These are phyloP conservation scores for Recurvomyces mirabilis DNA, from an alignment of 495 filamentous ascomycete genomes.

Conservation along the genomic window DNA sequence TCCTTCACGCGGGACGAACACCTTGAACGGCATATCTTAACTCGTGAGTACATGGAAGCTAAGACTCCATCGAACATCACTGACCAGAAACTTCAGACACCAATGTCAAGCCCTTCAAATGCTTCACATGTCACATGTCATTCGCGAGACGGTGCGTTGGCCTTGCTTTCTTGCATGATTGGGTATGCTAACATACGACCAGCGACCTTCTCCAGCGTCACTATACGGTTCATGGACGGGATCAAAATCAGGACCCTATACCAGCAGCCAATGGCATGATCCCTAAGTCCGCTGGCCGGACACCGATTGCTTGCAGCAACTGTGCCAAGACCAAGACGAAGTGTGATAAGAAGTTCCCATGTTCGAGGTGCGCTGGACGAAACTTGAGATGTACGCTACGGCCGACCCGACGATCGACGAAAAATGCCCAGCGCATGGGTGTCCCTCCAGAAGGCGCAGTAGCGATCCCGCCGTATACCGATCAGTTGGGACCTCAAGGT, in stretches of 20 bases:
- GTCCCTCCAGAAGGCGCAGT: slow-evolving; percentile 15
- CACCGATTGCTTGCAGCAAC: slow-evolving; percentile 35
- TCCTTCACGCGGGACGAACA: slow-evolving; percentile 56
- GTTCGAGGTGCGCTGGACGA: slow-evolving; percentile 46
- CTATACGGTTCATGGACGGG: slow-evolving; percentile 35
- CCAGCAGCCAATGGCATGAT: slow-evolving; percentile 32
- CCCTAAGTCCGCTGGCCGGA: slow-evolving; percentile 33
- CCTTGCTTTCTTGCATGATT: not conserved
- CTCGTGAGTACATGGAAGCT: slow-evolving; percentile 36
- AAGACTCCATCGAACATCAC: too few species aligned
- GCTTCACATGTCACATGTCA: slow-evolving; percentile 47
- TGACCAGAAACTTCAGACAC: too few species aligned
- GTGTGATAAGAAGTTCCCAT: slow-evolving; percentile 57
- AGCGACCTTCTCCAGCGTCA: slow-evolving; percentile 53
- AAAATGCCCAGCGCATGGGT: slow-evolving; percentile 28
- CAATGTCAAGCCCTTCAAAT: slow-evolving; percentile 53
- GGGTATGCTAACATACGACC: slow-evolving; percentile 7
- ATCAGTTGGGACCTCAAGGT: slow-evolving; percentile 12
- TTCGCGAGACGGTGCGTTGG: slow-evolving; percentile 46
- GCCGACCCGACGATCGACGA: slow-evolving; percentile 45
- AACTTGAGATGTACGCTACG: slow-evolving; percentile 45
- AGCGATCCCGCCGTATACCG: slow-evolving; percentile 7
- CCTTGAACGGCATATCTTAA: slow-evolving; percentile 50
- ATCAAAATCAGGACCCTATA: slow-evolving; percentile 33
- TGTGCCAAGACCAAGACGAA: slow-evolving; percentile 42